phyloP scores from a whole-genome alignment of 2,329 filamentous ascomycete genomes.

The Capronia coronata region DNA sequence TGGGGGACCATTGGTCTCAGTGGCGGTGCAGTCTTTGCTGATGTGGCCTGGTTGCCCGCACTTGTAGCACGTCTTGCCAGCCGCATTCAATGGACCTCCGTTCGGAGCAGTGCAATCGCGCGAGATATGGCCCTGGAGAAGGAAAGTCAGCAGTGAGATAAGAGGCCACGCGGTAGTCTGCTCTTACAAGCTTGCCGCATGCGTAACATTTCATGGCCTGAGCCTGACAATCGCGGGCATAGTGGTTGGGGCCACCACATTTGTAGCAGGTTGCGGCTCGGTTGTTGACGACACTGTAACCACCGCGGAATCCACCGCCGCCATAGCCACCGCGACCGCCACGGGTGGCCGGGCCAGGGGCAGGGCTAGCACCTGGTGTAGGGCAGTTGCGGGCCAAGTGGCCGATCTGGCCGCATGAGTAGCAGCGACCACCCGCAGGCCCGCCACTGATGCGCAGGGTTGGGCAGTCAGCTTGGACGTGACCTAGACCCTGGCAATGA shows the following conservation, averaged over 20 bases:
- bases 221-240: constrained; percentile 95
- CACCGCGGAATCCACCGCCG: constrained; percentile 62
- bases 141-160: background rate
- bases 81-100: constrained; percentile 88
- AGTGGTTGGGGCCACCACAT: constrained; percentile 86
- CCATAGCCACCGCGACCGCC: constrained; percentile 60
- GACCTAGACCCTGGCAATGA: constrained; percentile 95
- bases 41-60: constrained; percentile 95
- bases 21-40: constrained; percentile 87
- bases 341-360: constrained; percentile 53
- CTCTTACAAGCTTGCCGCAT: constrained; percentile 69
- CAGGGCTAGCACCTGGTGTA: constrained; percentile 54
- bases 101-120: constrained; percentile 95
- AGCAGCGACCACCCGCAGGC: constrained; percentile 80
- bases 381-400: constrained; percentile 89
- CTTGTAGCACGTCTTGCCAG: constrained; percentile 97
- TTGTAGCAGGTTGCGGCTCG: constrained; percentile 63
- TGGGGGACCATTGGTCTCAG: constrained; percentile 44
- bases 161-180: constrained; percentile 20
- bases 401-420: constrained; percentile 88
- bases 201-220: constrained; percentile 99
- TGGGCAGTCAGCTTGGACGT: constrained; percentile 98
- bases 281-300: constrained; percentile 50
- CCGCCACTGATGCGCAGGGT: constrained; percentile 82
- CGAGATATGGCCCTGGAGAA: constrained; percentile 68